Evolutionary conservation across 345 rosid genomes (phyloP).

Genomic region (Salix suchowensis): DNA sequence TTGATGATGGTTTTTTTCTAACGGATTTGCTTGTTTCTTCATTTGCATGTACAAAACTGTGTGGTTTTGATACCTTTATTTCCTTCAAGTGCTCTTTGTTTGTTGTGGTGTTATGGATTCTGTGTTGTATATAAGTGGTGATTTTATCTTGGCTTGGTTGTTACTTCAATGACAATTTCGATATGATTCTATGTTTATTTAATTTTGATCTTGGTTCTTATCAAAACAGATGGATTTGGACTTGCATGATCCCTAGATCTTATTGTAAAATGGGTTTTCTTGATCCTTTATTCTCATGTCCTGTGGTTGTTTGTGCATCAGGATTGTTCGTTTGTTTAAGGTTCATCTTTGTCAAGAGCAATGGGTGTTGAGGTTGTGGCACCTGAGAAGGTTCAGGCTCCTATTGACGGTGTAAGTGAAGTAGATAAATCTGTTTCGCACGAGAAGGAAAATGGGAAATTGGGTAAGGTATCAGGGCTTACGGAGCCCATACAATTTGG

Average conservation of each 20-base stretch:
- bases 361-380: conserved; percentile 86
- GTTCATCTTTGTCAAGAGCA: conserved; percentile 20
- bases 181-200: neutral
- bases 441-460: conserved; percentile 49
- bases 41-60: neutral
- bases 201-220: neutral
- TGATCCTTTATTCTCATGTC: neutral
- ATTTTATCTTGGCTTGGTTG: neutral
- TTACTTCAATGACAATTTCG: neutral
- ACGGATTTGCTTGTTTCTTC: neutral
- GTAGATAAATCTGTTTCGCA: conserved; percentile 25
- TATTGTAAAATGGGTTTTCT: neutral
- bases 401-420: conserved; percentile 42
- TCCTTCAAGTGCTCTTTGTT: neutral
- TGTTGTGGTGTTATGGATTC: neutral
- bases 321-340: conserved; percentile 6
- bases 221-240: neutral
- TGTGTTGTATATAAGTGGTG: neutral
- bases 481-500: conserved; percentile 50
- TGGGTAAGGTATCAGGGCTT: conserved; percentile 36
- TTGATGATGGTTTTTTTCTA: neutral
- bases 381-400: conserved; percentile 60
- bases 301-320: neutral
- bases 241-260: neutral
- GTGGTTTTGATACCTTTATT: neutral